Percentiles rank a stretch among this genome's conserved stretches.
Evolutionary conservation across 768 basidiomycete genomes (phyloP).

Genomic region (Psilocybe cubensis): DNA sequence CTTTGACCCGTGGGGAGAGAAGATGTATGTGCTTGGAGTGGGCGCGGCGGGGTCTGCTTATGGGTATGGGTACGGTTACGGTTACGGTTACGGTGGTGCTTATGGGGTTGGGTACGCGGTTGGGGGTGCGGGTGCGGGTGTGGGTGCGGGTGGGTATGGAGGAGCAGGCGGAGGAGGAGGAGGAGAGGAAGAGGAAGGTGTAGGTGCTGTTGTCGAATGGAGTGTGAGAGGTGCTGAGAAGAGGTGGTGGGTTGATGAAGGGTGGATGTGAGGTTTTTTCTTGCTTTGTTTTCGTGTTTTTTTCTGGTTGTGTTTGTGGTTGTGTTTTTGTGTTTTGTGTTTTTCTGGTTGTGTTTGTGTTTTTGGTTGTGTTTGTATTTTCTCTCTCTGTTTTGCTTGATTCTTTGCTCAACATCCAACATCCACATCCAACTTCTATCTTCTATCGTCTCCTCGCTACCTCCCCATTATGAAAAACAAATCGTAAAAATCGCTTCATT

Average conservation of each 20-base stretch:
- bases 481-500: too few species aligned
- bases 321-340: not conserved
- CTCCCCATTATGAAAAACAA: too few species aligned
- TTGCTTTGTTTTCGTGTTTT: not conserved
- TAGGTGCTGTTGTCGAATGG: slow-evolving; percentile 69
- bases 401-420: too few species aligned
- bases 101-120: not conserved
- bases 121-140: slow-evolving; percentile 4
- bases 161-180: slow-evolving; percentile 14
- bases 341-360: too few species aligned
- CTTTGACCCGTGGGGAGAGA: slow-evolving; percentile 34
- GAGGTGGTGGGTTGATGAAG: slow-evolving; percentile 67
- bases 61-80: slow-evolving; percentile 12
- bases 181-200: not conserved
- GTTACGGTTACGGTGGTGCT: not conserved
- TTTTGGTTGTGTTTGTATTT: too few species aligned
- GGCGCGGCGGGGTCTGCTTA: slow-evolving; percentile 12
- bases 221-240: slow-evolving; percentile 70
- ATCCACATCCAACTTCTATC: too few species aligned
- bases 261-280: slow-evolving; percentile 37
- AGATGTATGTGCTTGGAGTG: slow-evolving; percentile 27
- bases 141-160: not conserved
- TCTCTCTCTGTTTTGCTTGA: too few species aligned
- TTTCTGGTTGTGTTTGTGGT: not conserved
- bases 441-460: too few species aligned